Evolutionary conservation across 169 alveolate species (phyloP).

Genomic region (Pseudocohnilembus persalinus): DNA sequence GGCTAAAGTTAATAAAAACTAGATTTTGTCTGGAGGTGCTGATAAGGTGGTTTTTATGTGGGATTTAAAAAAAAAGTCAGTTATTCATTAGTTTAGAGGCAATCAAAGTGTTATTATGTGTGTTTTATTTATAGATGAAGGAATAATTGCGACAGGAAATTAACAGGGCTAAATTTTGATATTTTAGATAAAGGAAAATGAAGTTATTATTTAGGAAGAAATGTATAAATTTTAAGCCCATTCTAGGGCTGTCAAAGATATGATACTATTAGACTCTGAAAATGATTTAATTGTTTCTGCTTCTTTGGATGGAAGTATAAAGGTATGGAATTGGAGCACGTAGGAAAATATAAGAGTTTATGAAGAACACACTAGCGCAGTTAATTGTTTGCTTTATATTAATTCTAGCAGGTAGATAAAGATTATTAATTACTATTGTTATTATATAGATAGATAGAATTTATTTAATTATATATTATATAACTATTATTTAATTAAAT

Average conservation of each 20-base stretch:
- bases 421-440: too few relatives aligned
- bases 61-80: not conserved
- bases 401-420: too few relatives aligned
- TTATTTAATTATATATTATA: too few relatives aligned
- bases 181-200: not conserved
- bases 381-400: not conserved
- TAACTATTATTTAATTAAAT: too few relatives aligned
- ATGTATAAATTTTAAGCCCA: not conserved
- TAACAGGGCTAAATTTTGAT: constrained; percentile 1
- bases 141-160: not conserved
- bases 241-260: constrained; percentile 1
- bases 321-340: not conserved
- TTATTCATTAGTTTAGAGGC: not conserved
- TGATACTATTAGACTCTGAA: not conserved
- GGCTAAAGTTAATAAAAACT: constrained; percentile 5
- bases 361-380: not conserved
- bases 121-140: not conserved
- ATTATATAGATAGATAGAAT: too few relatives aligned
- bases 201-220: not conserved
- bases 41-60: constrained; percentile 14
- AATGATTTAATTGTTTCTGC: not conserved
- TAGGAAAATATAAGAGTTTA: not conserved
- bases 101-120: constrained; percentile 6
- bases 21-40: constrained; percentile 25
- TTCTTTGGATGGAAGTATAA: not conserved